Percentiles rank a stretch among this genome's conserved stretches.
Evolutionary conservation across 2,329 filamentous ascomycete species (phyloP).

Genomic region (Fusarium globosum): DNA sequence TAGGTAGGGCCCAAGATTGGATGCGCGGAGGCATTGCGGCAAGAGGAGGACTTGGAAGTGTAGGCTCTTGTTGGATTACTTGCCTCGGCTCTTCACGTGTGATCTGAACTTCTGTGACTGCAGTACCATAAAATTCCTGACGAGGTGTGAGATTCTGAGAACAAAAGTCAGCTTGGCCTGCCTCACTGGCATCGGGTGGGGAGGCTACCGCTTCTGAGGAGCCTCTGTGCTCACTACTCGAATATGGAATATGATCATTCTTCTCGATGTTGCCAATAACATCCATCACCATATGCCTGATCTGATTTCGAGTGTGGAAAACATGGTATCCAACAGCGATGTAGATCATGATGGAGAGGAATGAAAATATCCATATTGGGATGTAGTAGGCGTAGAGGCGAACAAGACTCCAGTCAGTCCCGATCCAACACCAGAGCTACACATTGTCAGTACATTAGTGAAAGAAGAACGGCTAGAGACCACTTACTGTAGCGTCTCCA

Average conservation of each 20-base stretch:
- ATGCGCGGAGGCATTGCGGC: conserved; percentile 25
- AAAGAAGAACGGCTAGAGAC: rapidly evolving
- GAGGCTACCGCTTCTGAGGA: conserved; percentile 51
- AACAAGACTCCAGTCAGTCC: conserved; percentile 62
- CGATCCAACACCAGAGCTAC: conserved; percentile 72
- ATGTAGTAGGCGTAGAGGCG: conserved; percentile 71
- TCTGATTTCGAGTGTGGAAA: conserved; percentile 67
- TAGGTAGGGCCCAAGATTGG: conserved; percentile 42
- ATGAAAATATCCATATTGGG: conserved; percentile 69
- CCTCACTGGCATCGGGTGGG: background rate
- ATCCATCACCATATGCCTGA: conserved; percentile 57
- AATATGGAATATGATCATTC: conserved; percentile 31
- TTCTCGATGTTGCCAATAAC: conserved; percentile 39
- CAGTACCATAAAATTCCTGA: conserved; percentile 57
- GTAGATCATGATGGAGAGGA: conserved; percentile 65
- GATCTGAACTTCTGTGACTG: conserved; percentile 62
- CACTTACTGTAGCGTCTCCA: conserved; percentile 65
- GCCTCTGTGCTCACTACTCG: conserved; percentile 45
- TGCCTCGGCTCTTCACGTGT: conserved; percentile 46
- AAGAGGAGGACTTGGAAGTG: conserved; percentile 30
- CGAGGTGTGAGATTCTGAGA: conserved; percentile 43
- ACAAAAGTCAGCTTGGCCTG: conserved; percentile 26
- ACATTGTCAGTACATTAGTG: conserved; percentile 12
- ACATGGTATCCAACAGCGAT: conserved; percentile 68
- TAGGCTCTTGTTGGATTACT: background rate